Evolutionary conservation across 1,139 yeast species (phyloP).

Genomic region (Candida sp.): DNA sequence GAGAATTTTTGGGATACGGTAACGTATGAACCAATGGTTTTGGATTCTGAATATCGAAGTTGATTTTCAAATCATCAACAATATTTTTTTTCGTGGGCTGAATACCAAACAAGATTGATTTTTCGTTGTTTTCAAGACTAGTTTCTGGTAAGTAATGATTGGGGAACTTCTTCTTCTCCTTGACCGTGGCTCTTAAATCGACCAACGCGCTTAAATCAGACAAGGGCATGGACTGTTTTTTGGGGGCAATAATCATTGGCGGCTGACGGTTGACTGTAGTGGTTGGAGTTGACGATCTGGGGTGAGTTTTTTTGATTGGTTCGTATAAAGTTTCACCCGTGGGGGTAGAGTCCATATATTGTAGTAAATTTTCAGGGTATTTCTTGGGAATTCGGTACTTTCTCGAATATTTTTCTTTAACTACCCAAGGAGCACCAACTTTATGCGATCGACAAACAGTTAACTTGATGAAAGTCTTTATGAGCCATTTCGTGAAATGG

Average conservation of each 20-base stretch:
- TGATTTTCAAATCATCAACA: conserved; percentile 33
- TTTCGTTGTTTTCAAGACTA: conserved; percentile 7
- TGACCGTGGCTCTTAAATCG: neutral
- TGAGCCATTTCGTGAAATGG: conserved; percentile 83
- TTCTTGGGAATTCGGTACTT: conserved; percentile 57
- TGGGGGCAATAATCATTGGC: conserved; percentile 2
- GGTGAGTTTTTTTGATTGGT: conserved; percentile 7
- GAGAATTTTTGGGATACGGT: conserved; percentile 29
- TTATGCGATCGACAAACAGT: conserved; percentile 79
- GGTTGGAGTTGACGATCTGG: conserved; percentile 12
- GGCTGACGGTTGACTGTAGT: neutral
- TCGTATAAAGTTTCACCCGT: conserved; percentile 29
- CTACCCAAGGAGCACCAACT: conserved; percentile 97
- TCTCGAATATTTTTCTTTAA: conserved; percentile 70
- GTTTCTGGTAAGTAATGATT: conserved; percentile 35
- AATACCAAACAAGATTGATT: conserved; percentile 13
- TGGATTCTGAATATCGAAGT: conserved; percentile 38
- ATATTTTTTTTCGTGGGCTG: conserved; percentile 40
- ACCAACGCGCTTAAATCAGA: neutral
- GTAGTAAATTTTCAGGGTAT: conserved; percentile 52
- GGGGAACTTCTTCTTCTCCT: conserved; percentile 23
- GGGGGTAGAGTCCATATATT: conserved; percentile 37
- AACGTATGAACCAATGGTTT: conserved; percentile 28
- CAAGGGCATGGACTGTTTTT: neutral
- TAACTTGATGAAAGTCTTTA: conserved; percentile 84